Base-by-base conservation (phyloP, 2,329 filamentous ascomycete species). In the Neofusicoccum laricinum region DNA sequence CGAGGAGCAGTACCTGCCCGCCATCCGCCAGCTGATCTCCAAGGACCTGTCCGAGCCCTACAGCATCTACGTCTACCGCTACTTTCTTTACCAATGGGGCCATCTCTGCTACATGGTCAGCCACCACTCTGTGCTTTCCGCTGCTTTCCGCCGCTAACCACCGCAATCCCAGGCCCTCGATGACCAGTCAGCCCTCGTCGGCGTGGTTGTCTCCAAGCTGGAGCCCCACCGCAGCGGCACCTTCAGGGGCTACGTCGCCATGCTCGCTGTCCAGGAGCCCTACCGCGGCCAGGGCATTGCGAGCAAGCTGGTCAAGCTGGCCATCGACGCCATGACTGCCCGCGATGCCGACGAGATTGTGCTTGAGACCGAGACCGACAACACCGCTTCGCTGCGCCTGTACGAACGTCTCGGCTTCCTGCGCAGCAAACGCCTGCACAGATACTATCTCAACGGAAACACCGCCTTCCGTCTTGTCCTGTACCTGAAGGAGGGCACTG, bases 51-150 rank as follows among this genome's bases (percentile, higher is more conserved):
- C 94, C 70, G 95, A 99, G 77, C 95, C 95, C 1, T 99, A 99
- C 77, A 98, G 94, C 79, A 98, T 99, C 75, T 99, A 99, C 80
- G 95, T 99, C 65, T 99, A 98, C 78, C 88, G 95, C 36, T 99
- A 99, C 77, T 99, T 99, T 72, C 82, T 99, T 17, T 97, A 96
- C 75, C 93, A 98, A 85, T 99, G 95, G 95, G 91, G 91, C 4
- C 90, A 98, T 73, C 81, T 99, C n/a, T 99, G 95, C 78, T 98
- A 92, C 78, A 91, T 98, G 88, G 93, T 94, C 17, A 14, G 14
- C 51, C 17, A 17, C 3, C 21, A 14, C 32, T n/a, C 70, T 62
- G 3, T 48, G 8, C 50, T 36, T 40, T 21, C 30, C 30, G 12
- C 50, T 11, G 25, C 4, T 15, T 25, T 34, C 25, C 49, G 59